These are phyloP conservation scores for Fraxinus baroniana DNA, from an alignment of 305 asterid genomes.

Conservation along the genomic window DNA sequence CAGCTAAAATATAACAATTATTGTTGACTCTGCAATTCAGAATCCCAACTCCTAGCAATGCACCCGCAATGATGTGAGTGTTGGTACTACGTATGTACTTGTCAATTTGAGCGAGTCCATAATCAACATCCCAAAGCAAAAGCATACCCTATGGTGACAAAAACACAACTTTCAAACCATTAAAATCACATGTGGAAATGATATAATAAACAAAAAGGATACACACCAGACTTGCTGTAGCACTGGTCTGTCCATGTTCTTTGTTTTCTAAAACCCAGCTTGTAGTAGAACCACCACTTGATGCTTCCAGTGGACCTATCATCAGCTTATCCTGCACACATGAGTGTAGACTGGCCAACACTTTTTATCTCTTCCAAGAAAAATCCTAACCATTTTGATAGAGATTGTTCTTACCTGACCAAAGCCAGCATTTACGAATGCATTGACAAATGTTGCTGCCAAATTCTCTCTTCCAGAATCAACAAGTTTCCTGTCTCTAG, in stretches of 20 bases:
- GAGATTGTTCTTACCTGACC: conserved; percentile 64
- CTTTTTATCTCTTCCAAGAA: neutral
- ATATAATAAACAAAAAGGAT: neutral
- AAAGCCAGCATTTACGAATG: conserved; percentile 97
- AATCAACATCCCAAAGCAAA: conserved; percentile 92
- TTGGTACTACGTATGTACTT: conserved; percentile 87
- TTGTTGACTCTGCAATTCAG: conserved; percentile 77
- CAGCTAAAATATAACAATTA: conserved; percentile 85
- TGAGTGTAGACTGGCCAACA: neutral
- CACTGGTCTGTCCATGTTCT: conserved; percentile 95
- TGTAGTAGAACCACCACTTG: conserved; percentile 74
- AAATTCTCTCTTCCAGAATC: conserved; percentile 95
- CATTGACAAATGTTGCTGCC: conserved; percentile 99
- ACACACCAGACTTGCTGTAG: conserved; percentile 96
- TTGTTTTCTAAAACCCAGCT: conserved; percentile 95
- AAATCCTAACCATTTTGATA: neutral
- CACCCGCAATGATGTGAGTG: conserved; percentile 81
- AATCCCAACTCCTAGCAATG: conserved; percentile 91
- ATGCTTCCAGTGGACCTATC: conserved; percentile 74
- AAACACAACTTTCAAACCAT: conserved; percentile 8
- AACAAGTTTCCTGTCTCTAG: conserved; percentile 77
- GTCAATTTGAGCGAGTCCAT: conserved; percentile 96
- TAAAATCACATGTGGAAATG: neutral
- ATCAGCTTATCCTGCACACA: conserved; percentile 82
- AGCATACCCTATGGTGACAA: conserved; percentile 76